Conservation (phyloP, 2,329 filamentous ascomycete species). For the Nigrospora osmanthi region DNA sequence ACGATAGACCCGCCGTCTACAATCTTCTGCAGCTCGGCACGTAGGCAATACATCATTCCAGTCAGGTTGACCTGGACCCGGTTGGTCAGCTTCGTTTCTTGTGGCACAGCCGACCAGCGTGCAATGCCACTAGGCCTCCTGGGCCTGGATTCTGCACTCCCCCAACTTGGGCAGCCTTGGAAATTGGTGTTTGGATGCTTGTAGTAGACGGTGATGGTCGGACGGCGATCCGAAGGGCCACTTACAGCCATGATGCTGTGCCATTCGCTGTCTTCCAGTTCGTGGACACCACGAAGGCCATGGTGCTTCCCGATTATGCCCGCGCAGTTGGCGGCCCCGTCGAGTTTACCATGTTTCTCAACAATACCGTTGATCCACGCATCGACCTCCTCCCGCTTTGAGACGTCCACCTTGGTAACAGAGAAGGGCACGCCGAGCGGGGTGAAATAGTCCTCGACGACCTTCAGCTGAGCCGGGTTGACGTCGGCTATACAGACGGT, state of each 20-base stretch:
- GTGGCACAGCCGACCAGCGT: too few relatives aligned
- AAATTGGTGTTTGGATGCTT: not conserved
- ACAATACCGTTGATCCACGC: constrained; percentile 39
- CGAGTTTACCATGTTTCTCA: constrained; percentile 41
- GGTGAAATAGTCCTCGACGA: constrained; percentile 17
- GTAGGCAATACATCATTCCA: constrained; percentile 43
- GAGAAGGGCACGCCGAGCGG: constrained; percentile 16
- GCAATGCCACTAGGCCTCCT: too few relatives aligned
- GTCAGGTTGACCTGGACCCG: constrained; percentile 32
- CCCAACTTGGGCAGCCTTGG: too few relatives aligned
- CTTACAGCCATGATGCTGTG: constrained; percentile 31
- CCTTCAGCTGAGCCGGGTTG: constrained; percentile 15
- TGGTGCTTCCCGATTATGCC: constrained; percentile 38
- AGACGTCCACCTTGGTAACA: constrained; percentile 38
- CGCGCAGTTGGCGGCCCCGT: constrained; percentile 48
- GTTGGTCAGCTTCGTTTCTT: too few relatives aligned
- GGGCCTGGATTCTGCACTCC: too few relatives aligned
- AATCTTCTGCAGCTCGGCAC: constrained; percentile 36
- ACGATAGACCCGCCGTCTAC: constrained; percentile 48
- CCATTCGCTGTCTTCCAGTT: constrained; percentile 40
- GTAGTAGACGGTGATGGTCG: not conserved
- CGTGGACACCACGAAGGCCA: constrained; percentile 27
- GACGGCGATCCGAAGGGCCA: not conserved
- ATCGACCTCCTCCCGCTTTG: constrained; percentile 38
- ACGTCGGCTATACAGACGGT: constrained; percentile 21